Evolutionary conservation across 148 eudicot species (phyloP).

Genomic region (Suaeda aralocaspica): DNA sequence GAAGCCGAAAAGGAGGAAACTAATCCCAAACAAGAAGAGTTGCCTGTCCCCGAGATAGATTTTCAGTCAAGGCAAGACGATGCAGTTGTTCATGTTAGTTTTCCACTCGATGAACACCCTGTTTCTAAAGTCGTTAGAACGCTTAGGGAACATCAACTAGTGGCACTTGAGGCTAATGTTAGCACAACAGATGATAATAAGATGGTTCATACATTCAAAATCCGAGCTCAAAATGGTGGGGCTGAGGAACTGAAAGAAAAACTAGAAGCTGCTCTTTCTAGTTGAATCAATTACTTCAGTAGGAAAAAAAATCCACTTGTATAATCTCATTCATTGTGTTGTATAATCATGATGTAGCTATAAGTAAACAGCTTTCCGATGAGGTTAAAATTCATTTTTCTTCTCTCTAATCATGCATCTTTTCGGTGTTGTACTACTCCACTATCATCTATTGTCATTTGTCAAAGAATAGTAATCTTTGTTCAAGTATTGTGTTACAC

Average conservation of each 20-base stretch:
- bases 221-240: conserved; percentile 43
- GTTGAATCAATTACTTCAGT: conserved; percentile 28
- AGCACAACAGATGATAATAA: conserved; percentile 58
- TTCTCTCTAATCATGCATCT: background rate
- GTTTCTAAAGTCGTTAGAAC: conserved; percentile 58
- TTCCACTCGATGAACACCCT: conserved; percentile 75
- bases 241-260: conserved; percentile 67
- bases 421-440: no score
- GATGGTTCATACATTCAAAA: conserved; percentile 74
- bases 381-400: background rate
- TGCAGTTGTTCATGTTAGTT: conserved; percentile 66
- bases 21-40: conserved; percentile 31
- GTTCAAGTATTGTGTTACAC: background rate
- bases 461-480: background rate
- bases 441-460: no score
- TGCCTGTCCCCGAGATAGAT: conserved; percentile 48
- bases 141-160: conserved; percentile 58
- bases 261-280: conserved; percentile 50
- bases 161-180: conserved; percentile 55
- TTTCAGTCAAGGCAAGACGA: conserved; percentile 62
- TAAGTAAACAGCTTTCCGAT: conserved; percentile 4
- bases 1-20: conserved; percentile 65
- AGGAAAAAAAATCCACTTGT: background rate
- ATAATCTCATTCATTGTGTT: conserved; percentile 5
- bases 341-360: background rate